Conservation (phyloP, 805 yeast species). For the Saturnispora serradocipensis region DNA sequence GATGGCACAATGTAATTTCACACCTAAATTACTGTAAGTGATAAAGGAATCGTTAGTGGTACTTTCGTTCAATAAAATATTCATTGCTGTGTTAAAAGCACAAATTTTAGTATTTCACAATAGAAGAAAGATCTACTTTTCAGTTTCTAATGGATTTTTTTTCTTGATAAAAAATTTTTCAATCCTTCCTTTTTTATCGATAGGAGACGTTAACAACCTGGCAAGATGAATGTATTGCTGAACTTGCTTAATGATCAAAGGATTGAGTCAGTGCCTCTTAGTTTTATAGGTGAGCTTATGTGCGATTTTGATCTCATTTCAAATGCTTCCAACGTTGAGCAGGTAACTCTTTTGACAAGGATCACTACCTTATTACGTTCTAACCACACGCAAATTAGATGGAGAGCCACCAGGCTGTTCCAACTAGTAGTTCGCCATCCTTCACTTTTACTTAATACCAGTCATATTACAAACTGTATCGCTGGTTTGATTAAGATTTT, state of each 20-base stretch:
- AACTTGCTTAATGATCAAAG: background rate
- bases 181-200: background rate
- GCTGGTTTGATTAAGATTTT: conserved; percentile 34
- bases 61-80: background rate
- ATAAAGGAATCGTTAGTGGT: conserved; percentile 22
- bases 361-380: conserved; percentile 36
- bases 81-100: background rate
- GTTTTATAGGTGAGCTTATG: conserved; percentile 10
- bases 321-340: conserved; percentile 38
- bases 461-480: conserved; percentile 28
- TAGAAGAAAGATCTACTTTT: background rate
- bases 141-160: background rate
- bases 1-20: conserved; percentile 64
- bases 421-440: conserved; percentile 29
- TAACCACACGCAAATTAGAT: conserved; percentile 36
- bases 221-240: conserved; percentile 1
- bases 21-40: conserved; percentile 38
- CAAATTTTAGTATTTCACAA: background rate
- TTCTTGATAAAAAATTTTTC: background rate
- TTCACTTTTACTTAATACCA: conserved; percentile 29
- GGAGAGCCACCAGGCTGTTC: conserved; percentile 52
- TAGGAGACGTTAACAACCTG: background rate
- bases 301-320: conserved; percentile 12
- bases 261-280: conserved; percentile 1
- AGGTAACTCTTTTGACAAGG: conserved; percentile 41